These are phyloP conservation scores for Penicillium sp. DNA, from an alignment of 2,329 filamentous ascomycete genomes.

Conservation along the genomic window DNA sequence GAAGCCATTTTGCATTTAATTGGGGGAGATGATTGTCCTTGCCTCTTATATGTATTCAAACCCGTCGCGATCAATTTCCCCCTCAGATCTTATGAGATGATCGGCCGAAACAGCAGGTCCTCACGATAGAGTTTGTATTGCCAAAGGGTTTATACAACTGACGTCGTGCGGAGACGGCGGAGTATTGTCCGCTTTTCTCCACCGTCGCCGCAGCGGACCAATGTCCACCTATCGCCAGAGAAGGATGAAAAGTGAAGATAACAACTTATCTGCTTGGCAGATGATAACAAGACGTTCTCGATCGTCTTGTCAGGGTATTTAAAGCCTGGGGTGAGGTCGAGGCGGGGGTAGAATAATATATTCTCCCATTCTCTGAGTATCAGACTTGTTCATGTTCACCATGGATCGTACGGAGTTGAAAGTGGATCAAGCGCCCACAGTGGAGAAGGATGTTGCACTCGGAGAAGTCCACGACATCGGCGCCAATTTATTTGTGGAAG, in stretches of 20 bases:
- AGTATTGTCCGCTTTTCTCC: constrained; percentile 13
- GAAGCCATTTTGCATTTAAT: constrained; percentile 15
- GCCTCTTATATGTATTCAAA: background rate
- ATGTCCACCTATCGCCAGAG: constrained; percentile 12
- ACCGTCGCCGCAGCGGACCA: background rate
- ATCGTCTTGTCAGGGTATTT: background rate
- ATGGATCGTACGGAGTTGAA: constrained; percentile 24
- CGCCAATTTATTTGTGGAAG: constrained; percentile 51
- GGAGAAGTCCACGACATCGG: constrained; percentile 46
- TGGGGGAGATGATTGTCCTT: too few relatives aligned
- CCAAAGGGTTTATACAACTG: background rate
- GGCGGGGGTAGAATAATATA: background rate
- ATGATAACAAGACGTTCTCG: constrained; percentile 2
- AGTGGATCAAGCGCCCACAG: constrained; percentile 12
- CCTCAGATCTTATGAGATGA: background rate
- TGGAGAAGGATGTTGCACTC: constrained; percentile 26
- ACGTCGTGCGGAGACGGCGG: constrained; percentile 12
- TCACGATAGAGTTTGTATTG: background rate
- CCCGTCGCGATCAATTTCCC: too few relatives aligned
- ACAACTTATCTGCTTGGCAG: constrained; percentile 19
- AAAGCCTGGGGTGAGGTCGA: background rate
- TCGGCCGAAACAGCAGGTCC: constrained; percentile 1
- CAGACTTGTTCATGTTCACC: background rate
- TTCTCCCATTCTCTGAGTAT: too few relatives aligned
- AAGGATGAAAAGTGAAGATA: background rate